Percentiles rank a stretch among this genome's conserved stretches.
Evolutionary conservation across 768 basidiomycete genomes (phyloP).

Genomic region (Rhizopogon salebrosus): DNA sequence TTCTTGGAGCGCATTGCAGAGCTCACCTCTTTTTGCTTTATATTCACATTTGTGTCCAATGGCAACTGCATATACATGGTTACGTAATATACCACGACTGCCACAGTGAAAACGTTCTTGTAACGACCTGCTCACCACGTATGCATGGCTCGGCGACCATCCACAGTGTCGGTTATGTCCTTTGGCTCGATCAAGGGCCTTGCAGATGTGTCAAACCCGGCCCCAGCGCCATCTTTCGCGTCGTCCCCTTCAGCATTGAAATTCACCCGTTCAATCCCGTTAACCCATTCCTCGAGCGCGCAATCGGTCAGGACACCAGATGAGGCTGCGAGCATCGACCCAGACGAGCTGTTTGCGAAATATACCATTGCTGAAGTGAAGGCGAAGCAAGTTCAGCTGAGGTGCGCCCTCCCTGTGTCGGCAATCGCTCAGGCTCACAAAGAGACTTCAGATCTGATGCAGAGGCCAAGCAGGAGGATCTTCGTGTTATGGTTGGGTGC

Average conservation of each 20-base stretch:
- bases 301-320: slow-evolving; percentile 12
- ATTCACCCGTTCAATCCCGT: slow-evolving; percentile 6
- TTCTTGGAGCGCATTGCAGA: not conserved
- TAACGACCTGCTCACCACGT: not conserved
- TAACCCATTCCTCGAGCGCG: slow-evolving; percentile 4
- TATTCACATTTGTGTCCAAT: not conserved
- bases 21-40: not conserved
- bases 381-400: slow-evolving; percentile 58
- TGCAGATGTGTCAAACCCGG: slow-evolving; percentile 6
- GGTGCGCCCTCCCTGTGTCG: slow-evolving; percentile 34
- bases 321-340: slow-evolving; percentile 35
- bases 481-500: slow-evolving; percentile 90
- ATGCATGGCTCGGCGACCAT: slow-evolving; percentile 36
- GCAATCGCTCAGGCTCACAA: slow-evolving; percentile 2
- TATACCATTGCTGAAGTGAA: slow-evolving; percentile 70
- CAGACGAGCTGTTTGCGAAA: slow-evolving; percentile 72
- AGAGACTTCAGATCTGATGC: slow-evolving; percentile 57
- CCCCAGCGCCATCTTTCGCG: not conserved
- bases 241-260: slow-evolving; percentile 10
- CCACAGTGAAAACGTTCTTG: not conserved
- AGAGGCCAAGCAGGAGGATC: slow-evolving; percentile 82
- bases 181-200: slow-evolving; percentile 14
- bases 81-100: slow-evolving; percentile 16
- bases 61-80: slow-evolving; percentile 6
- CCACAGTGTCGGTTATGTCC: slow-evolving; percentile 28